phyloP scores from a whole-genome alignment of 1,284 basidiomycete genomes.

The Trametes polyzona region DNA sequence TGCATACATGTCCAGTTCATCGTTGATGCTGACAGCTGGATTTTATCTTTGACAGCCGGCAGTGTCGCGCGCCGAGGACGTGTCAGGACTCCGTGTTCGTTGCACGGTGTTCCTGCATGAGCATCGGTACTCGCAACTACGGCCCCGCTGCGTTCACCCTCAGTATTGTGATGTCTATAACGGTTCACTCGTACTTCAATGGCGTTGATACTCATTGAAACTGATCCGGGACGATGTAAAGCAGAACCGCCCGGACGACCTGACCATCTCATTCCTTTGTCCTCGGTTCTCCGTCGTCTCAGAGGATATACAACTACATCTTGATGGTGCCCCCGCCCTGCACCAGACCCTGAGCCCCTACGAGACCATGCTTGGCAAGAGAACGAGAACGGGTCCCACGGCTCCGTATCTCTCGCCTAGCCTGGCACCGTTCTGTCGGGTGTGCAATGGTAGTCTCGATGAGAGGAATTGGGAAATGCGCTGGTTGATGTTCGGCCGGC shows the following conservation, averaged over 20 bases:
- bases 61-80: neutral
- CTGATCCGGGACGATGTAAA: neutral
- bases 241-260: neutral
- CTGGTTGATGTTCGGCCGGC: conserved; percentile 1
- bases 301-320: neutral
- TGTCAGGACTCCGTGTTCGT: no score
- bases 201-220: no score
- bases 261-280: neutral
- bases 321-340: neutral
- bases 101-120: no score
- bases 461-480: neutral
- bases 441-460: neutral
- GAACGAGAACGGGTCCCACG: neutral
- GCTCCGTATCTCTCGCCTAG: neutral
- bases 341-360: neutral
- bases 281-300: neutral
- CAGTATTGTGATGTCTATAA: no score
- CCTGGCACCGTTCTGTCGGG: neutral
- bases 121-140: no score
- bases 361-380: neutral
- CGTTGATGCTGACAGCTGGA: no score
- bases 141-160: no score
- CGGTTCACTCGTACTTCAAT: no score
- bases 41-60: no score
- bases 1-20: neutral